A percentile compares a stretch with the other conserved stretches of the same genome.
These are phyloP conservation scores for Didymella pinodella DNA, from an alignment of 2,329 filamentous ascomycete genomes.

Conservation along the genomic window DNA sequence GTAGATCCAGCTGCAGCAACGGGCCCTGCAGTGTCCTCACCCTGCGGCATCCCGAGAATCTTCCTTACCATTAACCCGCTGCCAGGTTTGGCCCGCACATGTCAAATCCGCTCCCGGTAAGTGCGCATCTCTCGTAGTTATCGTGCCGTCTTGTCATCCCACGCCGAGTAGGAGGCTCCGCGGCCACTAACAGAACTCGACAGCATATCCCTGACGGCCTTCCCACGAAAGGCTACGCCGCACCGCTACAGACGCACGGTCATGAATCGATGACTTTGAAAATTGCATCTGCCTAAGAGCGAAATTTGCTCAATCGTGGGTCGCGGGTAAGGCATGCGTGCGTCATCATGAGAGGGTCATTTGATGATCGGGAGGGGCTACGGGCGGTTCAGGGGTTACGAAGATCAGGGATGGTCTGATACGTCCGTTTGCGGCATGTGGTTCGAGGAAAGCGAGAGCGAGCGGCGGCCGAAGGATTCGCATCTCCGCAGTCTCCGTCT, in stretches of 20 bases:
- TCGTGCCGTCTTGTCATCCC: not conserved
- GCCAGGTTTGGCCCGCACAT: not conserved
- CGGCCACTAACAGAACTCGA: slow-evolving; percentile 2
- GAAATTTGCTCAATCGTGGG: not conserved
- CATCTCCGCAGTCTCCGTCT: slow-evolving; percentile 1
- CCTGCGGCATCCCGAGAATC: not conserved
- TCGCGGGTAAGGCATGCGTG: not conserved
- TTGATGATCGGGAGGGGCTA: not conserved
- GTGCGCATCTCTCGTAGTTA: slow-evolving; percentile 4
- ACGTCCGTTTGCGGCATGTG: not conserved
- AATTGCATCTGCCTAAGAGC: slow-evolving; percentile 9
- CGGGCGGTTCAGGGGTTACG: not conserved
- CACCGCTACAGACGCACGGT: slow-evolving; percentile 21
- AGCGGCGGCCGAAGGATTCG: not conserved
- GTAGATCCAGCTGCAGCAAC: slow-evolving; percentile 1
- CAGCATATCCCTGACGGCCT: slow-evolving; percentile 2
- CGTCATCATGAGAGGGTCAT: slow-evolving; percentile 2
- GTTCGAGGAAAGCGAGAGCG: not conserved
- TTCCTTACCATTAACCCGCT: not conserved
- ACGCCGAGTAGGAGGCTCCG: slow-evolving; percentile 8
- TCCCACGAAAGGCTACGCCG: slow-evolving; percentile 3
- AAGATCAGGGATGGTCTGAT: slow-evolving; percentile 4
- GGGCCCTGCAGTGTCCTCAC: not conserved
- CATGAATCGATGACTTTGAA: slow-evolving; percentile 15
- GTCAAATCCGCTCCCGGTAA: slow-evolving; percentile 1